Base-by-base conservation (phyloP, 345 rosid species). In the Xanthoceras sorbifolium region DNA sequence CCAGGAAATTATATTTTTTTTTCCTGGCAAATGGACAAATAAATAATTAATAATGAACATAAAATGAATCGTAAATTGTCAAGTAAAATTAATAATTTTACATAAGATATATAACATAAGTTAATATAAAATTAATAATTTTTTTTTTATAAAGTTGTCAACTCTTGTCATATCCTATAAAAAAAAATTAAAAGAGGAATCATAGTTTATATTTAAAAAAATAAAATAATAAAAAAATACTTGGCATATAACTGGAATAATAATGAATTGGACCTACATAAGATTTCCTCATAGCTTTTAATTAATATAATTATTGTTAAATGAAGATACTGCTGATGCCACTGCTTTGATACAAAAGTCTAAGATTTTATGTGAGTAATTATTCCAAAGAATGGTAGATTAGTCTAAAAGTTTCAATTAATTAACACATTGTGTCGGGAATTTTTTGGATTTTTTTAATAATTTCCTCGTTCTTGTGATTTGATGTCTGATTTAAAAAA, bases 211-310 rank as follows among this genome's bases (percentile, higher is more conserved):
- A 46, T 74, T 46, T 31, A 40, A 15, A 54, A 72, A 28, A 73
- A n/a, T n/a, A 73, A 36, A 36, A 36, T 5, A 5, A 5, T 73
- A 28, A 57, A 73, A 28, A 73, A 73, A 61, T 20, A 57, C 6
- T 5, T 74, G 15, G 42, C 44, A 74, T 22, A 17, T 9, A 6
- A 20, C 38, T 76, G 80, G 83, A 80, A 80, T 80, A 76, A 80
- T 79, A n/a, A 64, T 54, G 46, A 5, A 61, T 48, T 52, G 75
- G 46, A 29, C 46, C 71, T 68, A 80, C 69, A 40, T 38, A 0
- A 75, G 76, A 75, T 67, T 73, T 77, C 7, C 15, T 42, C 40
- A 22, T 57, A 42, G 10, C 72, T 42, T n/a, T 54, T 48, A 23
- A 10, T 18, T 29, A 46, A 5, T 17, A 5, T 17, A 2, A 11